Conservation (phyloP, 352 stramenopile genomes). For the Chrysophaeum taylorii region DNA sequence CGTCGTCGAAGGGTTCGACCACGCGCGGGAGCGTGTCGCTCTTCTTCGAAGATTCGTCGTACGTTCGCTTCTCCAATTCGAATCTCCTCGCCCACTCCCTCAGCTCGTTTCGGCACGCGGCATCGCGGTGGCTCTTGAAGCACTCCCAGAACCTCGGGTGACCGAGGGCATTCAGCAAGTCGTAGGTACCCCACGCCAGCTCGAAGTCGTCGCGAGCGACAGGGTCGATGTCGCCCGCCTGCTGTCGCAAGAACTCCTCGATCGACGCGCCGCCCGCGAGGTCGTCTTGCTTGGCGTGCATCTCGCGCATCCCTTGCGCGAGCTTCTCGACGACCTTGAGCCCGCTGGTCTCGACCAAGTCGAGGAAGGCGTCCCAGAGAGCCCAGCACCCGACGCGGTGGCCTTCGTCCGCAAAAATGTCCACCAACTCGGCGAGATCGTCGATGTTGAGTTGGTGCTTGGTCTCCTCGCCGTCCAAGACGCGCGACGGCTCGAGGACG, state of each 20-base stretch:
- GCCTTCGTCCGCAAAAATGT: slow-evolving; percentile 12
- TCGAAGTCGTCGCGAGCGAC: not conserved
- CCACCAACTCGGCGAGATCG: not conserved
- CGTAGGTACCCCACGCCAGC: not conserved
- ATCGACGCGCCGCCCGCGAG: too few species aligned
- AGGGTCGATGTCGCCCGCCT: not conserved
- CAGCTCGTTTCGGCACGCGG: too few species aligned
- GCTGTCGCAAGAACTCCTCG: not conserved
- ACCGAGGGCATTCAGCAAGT: not conserved
- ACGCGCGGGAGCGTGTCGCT: too few species aligned
- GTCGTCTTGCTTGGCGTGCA: not conserved
- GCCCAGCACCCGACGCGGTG: not conserved
- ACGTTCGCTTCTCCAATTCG: too few species aligned
- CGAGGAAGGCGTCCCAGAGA: slow-evolving; percentile 1
- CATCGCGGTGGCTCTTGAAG: too few species aligned
- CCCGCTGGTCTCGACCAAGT: not conserved
- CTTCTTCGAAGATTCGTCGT: too few species aligned
- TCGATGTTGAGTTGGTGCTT: too few species aligned
- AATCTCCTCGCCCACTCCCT: too few species aligned
- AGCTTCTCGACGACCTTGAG: not conserved
- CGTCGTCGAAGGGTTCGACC: too few species aligned
- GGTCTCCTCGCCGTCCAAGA: too few species aligned
- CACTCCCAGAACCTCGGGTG: slow-evolving; percentile 2
- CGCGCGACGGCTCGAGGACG: too few species aligned
- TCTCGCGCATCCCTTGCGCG: not conserved